A percentile compares a stretch with the other conserved stretches of the same genome.
phyloP scores from a whole-genome alignment of 192 early-diverging fungal species.

The Umbelopsis ramanniana region DNA sequence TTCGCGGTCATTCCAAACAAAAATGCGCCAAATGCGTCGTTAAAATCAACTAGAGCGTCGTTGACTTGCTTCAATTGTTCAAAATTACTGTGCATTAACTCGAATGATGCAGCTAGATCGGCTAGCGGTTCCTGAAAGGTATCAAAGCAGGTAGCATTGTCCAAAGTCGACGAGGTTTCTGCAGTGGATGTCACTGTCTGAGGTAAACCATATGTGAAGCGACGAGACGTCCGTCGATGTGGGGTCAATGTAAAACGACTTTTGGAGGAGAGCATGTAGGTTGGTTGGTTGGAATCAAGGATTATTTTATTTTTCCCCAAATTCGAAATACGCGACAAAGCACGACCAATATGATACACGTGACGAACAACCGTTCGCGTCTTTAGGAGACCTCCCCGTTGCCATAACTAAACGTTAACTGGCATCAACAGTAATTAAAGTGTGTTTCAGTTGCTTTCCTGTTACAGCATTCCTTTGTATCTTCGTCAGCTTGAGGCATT shows the following conservation, averaged over 20 bases:
- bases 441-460: too few species aligned
- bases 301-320: constrained; percentile 5
- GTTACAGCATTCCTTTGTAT: too few species aligned
- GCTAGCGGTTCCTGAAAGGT: constrained; percentile 12
- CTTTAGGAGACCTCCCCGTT: background rate
- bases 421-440: too few species aligned
- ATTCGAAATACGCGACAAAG: background rate
- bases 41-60: constrained; percentile 28
- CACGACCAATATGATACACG: background rate
- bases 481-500: background rate
- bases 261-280: constrained; percentile 23
- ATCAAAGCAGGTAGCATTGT: constrained; percentile 18
- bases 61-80: constrained; percentile 30
- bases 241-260: constrained; percentile 9
- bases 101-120: constrained; percentile 8
- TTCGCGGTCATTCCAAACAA: constrained; percentile 37
- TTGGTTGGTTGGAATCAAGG: background rate
- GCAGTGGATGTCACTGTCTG: background rate
- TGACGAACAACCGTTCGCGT: background rate
- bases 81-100: constrained; percentile 31
- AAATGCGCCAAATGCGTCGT: constrained; percentile 40
- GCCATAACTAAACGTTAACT: too few species aligned
- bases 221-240: constrained; percentile 14
- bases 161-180: background rate
- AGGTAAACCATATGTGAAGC: constrained; percentile 17